These are phyloP conservation scores for Tetrapisispora arboricola DNA, from an alignment of 805 yeast species.

Conservation along the genomic window DNA sequence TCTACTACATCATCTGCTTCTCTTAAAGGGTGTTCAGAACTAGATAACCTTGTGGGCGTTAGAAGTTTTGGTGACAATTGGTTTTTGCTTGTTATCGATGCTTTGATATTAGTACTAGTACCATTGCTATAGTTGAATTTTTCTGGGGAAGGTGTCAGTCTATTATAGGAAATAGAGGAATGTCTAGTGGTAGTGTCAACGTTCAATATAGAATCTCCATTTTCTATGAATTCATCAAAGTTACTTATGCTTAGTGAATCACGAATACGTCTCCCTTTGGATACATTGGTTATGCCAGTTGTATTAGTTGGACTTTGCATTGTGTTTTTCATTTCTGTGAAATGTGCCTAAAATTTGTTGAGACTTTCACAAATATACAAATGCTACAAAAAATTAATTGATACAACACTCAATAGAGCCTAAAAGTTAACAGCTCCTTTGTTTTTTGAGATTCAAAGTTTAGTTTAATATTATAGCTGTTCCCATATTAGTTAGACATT, in stretches of 20 bases:
- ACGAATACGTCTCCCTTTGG: not conserved
- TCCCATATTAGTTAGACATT: too few relatives aligned
- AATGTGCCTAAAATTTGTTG: too few relatives aligned
- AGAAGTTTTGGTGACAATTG: slow-evolving; percentile 1
- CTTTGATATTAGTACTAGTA: not conserved
- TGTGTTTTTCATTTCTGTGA: not conserved
- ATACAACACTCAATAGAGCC: too few relatives aligned
- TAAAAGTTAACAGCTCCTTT: too few relatives aligned
- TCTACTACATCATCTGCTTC: not conserved
- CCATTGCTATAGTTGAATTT: not conserved
- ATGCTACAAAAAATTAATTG: too few relatives aligned
- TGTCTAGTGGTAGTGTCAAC: slow-evolving; percentile 30
- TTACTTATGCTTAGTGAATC: slow-evolving; percentile 7
- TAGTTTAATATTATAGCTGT: too few relatives aligned
- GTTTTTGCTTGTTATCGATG: not conserved
- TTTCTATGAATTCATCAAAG: slow-evolving; percentile 31
- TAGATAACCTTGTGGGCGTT: not conserved
- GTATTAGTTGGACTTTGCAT: not conserved
- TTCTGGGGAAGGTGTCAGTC: slow-evolving; percentile 4
- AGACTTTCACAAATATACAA: too few relatives aligned
- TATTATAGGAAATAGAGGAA: slow-evolving; percentile 1
- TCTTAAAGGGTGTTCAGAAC: slow-evolving; percentile 1
- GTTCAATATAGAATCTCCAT: slow-evolving; percentile 26
- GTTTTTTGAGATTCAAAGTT: too few relatives aligned
- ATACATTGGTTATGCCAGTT: not conserved